phyloP scores from a whole-genome alignment of 352 stramenopile genomes.

The Phytopythium chamaehyphon region DNA sequence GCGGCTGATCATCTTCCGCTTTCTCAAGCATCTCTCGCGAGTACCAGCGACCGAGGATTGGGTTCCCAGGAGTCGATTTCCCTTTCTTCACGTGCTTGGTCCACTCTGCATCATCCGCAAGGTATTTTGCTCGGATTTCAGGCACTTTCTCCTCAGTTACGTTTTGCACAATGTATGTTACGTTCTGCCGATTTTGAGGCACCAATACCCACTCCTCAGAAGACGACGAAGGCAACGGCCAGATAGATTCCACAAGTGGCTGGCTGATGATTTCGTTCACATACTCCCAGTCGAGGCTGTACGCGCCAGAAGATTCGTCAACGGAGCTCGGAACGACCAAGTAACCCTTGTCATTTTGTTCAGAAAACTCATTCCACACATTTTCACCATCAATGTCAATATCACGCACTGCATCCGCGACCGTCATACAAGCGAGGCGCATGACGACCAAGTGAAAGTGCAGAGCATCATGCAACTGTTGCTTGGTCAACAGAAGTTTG shows the following conservation, averaged over 20 bases:
- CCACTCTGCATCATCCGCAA: constrained; percentile 48
- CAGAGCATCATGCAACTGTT: constrained; percentile 52
- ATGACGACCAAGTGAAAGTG: constrained; percentile 81
- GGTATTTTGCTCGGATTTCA: constrained; percentile 39
- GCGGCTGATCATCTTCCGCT: constrained; percentile 46
- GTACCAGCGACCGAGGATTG: constrained; percentile 78
- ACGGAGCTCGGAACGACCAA: constrained; percentile 62
- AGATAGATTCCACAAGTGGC: constrained; percentile 62
- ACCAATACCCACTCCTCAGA: constrained; percentile 71
- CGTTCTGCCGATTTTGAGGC: constrained; percentile 60
- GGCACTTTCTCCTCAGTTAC: constrained; percentile 39
- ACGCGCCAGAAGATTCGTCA: constrained; percentile 14
- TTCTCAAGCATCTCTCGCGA: constrained; percentile 53
- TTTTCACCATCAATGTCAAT: constrained; percentile 53
- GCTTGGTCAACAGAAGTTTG: constrained; percentile 40
- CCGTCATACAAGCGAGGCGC: constrained; percentile 74
- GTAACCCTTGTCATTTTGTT: constrained; percentile 88
- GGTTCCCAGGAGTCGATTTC: constrained; percentile 64
- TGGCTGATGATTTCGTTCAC: constrained; percentile 54
- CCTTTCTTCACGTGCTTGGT: constrained; percentile 48
- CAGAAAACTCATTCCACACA: constrained; percentile 78
- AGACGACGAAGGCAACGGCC: constrained; percentile 38
- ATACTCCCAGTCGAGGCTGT: constrained; percentile 63
- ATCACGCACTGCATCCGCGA: constrained; percentile 65
- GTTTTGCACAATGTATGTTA: constrained; percentile 57